Conservation (phyloP, 441 rosid species). For the Erodium texanum region DNA sequence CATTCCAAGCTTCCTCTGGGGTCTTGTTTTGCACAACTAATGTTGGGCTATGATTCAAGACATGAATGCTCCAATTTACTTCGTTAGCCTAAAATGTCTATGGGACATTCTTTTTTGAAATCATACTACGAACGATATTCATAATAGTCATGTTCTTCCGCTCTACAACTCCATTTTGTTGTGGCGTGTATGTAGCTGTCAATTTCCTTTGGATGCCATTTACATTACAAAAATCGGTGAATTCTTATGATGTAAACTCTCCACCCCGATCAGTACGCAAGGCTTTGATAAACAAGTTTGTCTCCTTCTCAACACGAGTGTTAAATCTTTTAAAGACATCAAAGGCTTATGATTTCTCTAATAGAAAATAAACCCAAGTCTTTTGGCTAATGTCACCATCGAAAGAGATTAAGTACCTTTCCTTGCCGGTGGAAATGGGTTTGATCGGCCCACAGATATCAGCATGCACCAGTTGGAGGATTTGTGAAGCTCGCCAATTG, state of each 20-base stretch:
- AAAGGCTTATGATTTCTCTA: neutral
- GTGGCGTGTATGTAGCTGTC: neutral
- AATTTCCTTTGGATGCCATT: neutral
- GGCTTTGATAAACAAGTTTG: neutral
- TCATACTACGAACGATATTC: neutral
- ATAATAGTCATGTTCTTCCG: conserved; percentile 1
- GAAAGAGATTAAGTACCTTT: conserved; percentile 7
- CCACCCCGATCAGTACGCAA: neutral
- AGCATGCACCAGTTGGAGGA: conserved; percentile 2
- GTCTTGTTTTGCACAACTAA: neutral
- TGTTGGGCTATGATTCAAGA: neutral
- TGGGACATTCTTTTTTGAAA: neutral
- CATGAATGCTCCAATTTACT: neutral
- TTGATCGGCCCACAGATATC: conserved; percentile 7
- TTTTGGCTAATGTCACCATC: conserved; percentile 5
- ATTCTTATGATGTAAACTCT: neutral
- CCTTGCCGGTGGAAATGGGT: conserved; percentile 2
- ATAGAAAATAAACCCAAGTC: neutral
- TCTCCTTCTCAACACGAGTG: neutral
- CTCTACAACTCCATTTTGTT: conserved; percentile 3
- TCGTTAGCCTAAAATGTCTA: neutral
- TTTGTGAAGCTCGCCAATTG: neutral
- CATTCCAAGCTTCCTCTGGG: neutral
- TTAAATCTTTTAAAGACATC: neutral
- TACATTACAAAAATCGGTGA: neutral